Percentiles rank a stretch among this genome's conserved stretches.
Conservation (phyloP, 257 asterid genomes). For the Solanum piurae region DNA sequence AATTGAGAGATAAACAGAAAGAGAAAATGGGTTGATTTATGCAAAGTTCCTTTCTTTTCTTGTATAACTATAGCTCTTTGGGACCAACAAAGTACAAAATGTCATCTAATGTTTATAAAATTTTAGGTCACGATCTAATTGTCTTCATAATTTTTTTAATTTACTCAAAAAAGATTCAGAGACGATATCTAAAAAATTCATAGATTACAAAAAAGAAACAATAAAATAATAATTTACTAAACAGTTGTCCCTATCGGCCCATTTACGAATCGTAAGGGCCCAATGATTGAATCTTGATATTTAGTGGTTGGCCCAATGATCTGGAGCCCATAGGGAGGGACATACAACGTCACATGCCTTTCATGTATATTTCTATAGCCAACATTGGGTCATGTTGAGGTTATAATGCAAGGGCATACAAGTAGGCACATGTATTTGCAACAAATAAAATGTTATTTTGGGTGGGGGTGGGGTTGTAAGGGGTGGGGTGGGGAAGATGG, state of each 20-base stretch:
- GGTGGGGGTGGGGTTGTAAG: neutral
- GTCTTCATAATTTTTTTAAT: neutral
- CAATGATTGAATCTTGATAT: neutral
- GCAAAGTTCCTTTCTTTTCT: no score
- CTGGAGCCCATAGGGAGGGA: slow-evolving; percentile 30
- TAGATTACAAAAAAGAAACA: neutral
- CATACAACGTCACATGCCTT: slow-evolving; percentile 33
- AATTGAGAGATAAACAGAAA: no score
- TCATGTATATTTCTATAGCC: slow-evolving; percentile 19
- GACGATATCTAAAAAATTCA: neutral
- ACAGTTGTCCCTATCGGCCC: neutral
- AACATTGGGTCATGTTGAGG: slow-evolving; percentile 47
- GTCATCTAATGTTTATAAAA: neutral
- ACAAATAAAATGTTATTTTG: neutral
- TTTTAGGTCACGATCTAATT: neutral
- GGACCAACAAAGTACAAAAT: neutral
- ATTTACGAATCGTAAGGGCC: neutral
- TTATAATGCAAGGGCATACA: slow-evolving; percentile 14
- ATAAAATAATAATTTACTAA: neutral
- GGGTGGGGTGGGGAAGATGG: neutral
- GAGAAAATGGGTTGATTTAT: neutral
- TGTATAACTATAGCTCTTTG: neutral
- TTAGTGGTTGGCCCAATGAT: neutral
- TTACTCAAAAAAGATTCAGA: neutral
- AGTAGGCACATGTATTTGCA: slow-evolving; percentile 31